Evolutionary conservation across 179 eudicot species (phyloP).

Genomic region (Patellifolia procumbens): DNA sequence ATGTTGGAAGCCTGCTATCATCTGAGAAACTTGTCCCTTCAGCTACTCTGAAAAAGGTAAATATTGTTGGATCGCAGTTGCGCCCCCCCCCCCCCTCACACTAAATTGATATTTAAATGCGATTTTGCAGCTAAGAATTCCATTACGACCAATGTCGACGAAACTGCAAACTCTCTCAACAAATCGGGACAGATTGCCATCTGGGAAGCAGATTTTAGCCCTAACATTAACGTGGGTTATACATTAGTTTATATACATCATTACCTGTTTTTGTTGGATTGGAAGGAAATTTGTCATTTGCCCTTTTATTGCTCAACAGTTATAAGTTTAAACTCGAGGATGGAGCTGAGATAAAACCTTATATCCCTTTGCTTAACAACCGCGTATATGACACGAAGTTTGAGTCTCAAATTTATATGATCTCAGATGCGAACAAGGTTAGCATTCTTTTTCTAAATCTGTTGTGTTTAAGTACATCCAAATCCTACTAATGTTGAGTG

Average conservation of each 20-base stretch:
- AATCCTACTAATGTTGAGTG: background rate
- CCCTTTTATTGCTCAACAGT: constrained; percentile 45
- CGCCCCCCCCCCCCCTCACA: background rate
- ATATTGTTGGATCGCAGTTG: constrained; percentile 3
- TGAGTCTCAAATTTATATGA: constrained; percentile 98
- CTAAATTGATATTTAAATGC: background rate
- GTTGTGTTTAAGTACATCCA: background rate
- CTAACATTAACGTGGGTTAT: constrained; percentile 74
- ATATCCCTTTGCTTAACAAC: constrained; percentile 84
- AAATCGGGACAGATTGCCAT: constrained; percentile 84
- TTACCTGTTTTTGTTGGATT: constrained; percentile 1
- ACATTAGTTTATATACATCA: constrained; percentile 9
- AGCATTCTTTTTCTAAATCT: constrained; percentile 5
- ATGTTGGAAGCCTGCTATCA: constrained; percentile 74
- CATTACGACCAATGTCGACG: constrained; percentile 75
- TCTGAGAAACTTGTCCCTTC: constrained; percentile 81
- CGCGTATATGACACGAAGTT: constrained; percentile 93
- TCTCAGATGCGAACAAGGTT: constrained; percentile 95
- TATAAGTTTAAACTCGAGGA: constrained; percentile 96
- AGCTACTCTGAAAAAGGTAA: constrained; percentile 78
- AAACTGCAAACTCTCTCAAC: constrained; percentile 71
- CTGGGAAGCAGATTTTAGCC: constrained; percentile 93
- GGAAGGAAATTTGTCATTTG: background rate
- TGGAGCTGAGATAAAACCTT: constrained; percentile 86
- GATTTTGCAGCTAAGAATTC: constrained; percentile 67